A percentile compares a stretch with the other conserved stretches of the same genome.
phyloP scores from a whole-genome alignment of 2,329 filamentous ascomycete species.

The Dactylellina cionopaga region DNA sequence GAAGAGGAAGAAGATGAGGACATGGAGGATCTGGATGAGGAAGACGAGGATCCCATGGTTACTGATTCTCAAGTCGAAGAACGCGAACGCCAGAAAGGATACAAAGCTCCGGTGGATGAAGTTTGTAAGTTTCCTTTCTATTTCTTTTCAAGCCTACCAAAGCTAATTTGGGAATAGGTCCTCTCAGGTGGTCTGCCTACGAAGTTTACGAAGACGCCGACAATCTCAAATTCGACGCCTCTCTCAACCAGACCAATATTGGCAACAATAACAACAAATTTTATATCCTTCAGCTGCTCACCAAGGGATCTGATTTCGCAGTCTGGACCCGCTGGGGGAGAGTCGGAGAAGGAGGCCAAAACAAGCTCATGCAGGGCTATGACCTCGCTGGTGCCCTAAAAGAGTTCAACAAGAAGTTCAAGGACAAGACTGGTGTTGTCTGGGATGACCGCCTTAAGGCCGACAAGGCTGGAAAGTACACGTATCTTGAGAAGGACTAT shows the following conservation, averaged over 20 bases:
- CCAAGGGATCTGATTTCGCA: constrained; percentile 62
- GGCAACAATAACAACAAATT: constrained; percentile 74
- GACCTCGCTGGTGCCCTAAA: constrained; percentile 63
- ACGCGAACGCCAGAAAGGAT: constrained; percentile 56
- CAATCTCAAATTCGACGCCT: constrained; percentile 78
- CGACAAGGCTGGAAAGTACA: constrained; percentile 75
- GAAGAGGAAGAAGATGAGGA: constrained; percentile 41
- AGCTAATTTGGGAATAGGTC: constrained; percentile 58
- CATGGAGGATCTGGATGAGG: constrained; percentile 28
- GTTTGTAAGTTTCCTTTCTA: constrained; percentile 29
- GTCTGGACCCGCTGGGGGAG: constrained; percentile 85
- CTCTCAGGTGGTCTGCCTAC: constrained; percentile 58
- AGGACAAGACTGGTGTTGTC: constrained; percentile 68
- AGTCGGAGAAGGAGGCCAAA: constrained; percentile 71
- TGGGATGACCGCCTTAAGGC: constrained; percentile 68
- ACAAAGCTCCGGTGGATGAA: constrained; percentile 57
- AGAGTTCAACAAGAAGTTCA: constrained; percentile 71
- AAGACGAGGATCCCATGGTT: constrained; percentile 28
- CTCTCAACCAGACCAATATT: constrained; percentile 80
- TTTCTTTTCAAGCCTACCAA: constrained; percentile 31
- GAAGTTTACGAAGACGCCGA: constrained; percentile 73
- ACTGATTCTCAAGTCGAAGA: constrained; percentile 29
- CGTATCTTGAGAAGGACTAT: constrained; percentile 82
- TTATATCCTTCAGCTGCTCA: constrained; percentile 74
- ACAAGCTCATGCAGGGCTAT: constrained; percentile 61